phyloP scores from a whole-genome alignment of 2,329 filamentous ascomycete genomes.

The Alternaria triticina region DNA sequence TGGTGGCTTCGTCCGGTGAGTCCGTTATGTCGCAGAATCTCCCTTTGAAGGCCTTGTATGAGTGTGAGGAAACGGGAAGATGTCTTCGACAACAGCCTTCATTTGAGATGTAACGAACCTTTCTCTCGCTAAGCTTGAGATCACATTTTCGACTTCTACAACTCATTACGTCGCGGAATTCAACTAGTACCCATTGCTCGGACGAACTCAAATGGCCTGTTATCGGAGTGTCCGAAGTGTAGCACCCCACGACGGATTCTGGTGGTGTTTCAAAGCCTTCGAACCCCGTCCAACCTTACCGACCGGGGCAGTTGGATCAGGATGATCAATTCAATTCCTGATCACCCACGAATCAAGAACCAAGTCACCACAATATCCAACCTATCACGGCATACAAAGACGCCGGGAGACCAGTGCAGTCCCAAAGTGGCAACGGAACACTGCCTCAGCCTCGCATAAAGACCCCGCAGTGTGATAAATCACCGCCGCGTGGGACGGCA shows the following conservation, averaged over 20 bases:
- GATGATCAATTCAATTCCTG: neutral
- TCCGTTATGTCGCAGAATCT: neutral
- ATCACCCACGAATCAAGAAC: neutral
- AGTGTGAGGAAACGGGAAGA: neutral
- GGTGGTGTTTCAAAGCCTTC: neutral
- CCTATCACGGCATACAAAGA: neutral
- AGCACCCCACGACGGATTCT: neutral
- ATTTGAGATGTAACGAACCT: neutral
- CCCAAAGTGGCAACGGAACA: neutral
- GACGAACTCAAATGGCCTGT: neutral
- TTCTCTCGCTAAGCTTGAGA: neutral
- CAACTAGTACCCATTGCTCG: neutral
- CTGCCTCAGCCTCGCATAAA: neutral
- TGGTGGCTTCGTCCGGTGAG: neutral
- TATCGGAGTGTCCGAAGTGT: neutral
- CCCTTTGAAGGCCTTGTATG: neutral
- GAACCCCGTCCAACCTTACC: neutral
- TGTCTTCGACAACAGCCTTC: neutral
- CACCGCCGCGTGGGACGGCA: neutral
- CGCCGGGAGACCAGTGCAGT: neutral
- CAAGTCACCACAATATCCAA: neutral
- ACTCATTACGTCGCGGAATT: neutral
- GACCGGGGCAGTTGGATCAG: neutral
- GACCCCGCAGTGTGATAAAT: neutral
- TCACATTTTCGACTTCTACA: neutral